Percentiles rank a stretch among this genome's conserved stretches.
Conservation (phyloP, 1,139 yeast genomes). For the Kodamaea ohmeri region DNA sequence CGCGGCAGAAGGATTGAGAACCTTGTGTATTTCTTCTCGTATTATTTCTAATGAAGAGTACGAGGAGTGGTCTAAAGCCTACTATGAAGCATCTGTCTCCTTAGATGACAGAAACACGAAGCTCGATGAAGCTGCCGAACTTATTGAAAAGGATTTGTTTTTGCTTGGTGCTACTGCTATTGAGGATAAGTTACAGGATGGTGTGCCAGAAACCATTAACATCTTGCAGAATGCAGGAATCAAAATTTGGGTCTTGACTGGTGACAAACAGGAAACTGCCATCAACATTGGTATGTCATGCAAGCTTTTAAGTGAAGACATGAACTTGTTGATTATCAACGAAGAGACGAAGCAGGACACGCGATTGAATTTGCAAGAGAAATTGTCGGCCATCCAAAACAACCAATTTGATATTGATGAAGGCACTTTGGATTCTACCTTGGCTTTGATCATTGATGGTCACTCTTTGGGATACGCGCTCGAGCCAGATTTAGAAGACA, state of each 20-base stretch:
- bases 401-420: slow-evolving; percentile 66
- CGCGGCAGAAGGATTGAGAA: slow-evolving; percentile 94
- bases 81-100: slow-evolving; percentile 80
- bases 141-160: slow-evolving; percentile 76
- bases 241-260: slow-evolving; percentile 96
- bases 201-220: slow-evolving; percentile 96
- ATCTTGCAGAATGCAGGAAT: slow-evolving; percentile 95
- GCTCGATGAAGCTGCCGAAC: slow-evolving; percentile 67
- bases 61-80: slow-evolving; percentile 55
- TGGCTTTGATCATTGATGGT: slow-evolving; percentile 94
- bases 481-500: slow-evolving; percentile 75
- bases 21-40: slow-evolving; percentile 88
- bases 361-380: slow-evolving; percentile 64
- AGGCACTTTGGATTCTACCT: slow-evolving; percentile 55
- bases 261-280: slow-evolving; percentile 99
- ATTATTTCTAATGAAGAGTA: slow-evolving; percentile 81
- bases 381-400: slow-evolving; percentile 69
- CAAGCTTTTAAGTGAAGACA: slow-evolving; percentile 88
- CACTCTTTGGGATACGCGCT: slow-evolving; percentile 83
- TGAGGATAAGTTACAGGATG: slow-evolving; percentile 96
- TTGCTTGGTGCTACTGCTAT: slow-evolving; percentile 96
- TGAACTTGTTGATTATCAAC: slow-evolving; percentile 87
- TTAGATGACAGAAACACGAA: slow-evolving; percentile 70
- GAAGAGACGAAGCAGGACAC: slow-evolving; percentile 82
- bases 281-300: slow-evolving; percentile 98